Conservation (phyloP, 768 basidiomycete species). For the Leucocoprinus leucothites region DNA sequence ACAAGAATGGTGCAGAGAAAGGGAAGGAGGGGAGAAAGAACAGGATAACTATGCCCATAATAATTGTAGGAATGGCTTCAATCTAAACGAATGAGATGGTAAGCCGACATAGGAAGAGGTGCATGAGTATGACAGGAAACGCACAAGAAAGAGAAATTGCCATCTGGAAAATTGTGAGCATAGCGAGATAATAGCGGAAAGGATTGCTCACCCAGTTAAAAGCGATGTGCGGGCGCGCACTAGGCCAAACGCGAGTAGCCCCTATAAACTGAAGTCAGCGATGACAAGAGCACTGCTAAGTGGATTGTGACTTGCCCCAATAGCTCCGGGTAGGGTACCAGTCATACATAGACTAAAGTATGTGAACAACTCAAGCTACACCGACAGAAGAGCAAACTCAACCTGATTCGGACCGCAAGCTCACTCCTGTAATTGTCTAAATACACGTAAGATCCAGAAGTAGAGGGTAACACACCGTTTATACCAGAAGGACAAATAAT, state of each 20-base stretch:
- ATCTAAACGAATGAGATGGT: conserved; percentile 34
- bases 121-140: conserved; percentile 6
- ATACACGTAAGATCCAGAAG: not conserved
- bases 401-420: conserved; percentile 50
- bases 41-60: conserved; percentile 48
- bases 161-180: conserved; percentile 30
- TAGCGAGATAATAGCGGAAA: not conserved
- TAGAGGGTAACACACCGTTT: conserved; percentile 26
- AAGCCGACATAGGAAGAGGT: not conserved
- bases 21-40: conserved; percentile 55
- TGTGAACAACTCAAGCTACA: not conserved
- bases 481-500: conserved; percentile 61
- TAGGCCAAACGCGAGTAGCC: conserved; percentile 54
- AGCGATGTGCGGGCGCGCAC: conserved; percentile 47
- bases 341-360: conserved; percentile 50
- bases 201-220: conserved; percentile 17
- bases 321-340: conserved; percentile 52
- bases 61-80: conserved; percentile 52
- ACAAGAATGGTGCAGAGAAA: conserved; percentile 50
- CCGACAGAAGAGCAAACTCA: not conserved
- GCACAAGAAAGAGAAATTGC: conserved; percentile 57
- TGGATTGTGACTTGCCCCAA: conserved; percentile 40
- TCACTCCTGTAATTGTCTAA: conserved; percentile 32
- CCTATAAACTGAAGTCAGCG: conserved; percentile 26
- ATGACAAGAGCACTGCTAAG: not conserved